Evolutionary conservation across 1,284 basidiomycete species (phyloP), one percentile per base, ranked within the genome.

Genomic region (Cutaneotrichosporon cyanovorans): DNA sequence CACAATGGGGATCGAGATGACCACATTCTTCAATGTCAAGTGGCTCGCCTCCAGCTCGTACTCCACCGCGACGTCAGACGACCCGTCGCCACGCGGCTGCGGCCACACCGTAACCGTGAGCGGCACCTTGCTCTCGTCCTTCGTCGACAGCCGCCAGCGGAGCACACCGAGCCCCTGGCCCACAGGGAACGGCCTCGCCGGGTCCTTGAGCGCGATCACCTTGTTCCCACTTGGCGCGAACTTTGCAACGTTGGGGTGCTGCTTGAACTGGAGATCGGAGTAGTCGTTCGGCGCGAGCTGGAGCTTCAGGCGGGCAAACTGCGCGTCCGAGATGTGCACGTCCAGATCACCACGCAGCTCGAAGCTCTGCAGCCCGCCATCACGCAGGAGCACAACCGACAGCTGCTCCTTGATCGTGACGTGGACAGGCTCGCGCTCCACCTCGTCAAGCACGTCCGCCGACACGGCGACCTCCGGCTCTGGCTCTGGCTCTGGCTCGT

Each of bases 101-200:
- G 92, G 92, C 93, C 93, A 97, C 71, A 87, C 92, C 62, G 90
- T 96, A 69, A 97, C 90, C 87, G 86, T 87, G 48, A 98, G 72
- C 2, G 93, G 93, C 18, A 95, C 82, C 53, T 85, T 80, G 50
- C 81, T 86, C 75, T 97, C 93, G 69, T 97, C 93, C 62, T 85
- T 90, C 22, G 86, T 85, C 1, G 81, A 77, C 71, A 93, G 84
- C 58, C 91, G 77, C 93, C 93, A 98, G 69, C 89, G 89, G 58
- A 98, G 74, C 12, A 96, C 89, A 16, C 85, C 85, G 32, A 97
- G 75, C 0, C 74, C 74, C 68, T 93, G 89, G 22, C 84, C 83
- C 45, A 96, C 82, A 0, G 90, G 93, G 80, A 96, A 96, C 9
- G 81, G 75, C 56, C 83, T 78, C 41, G 81, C 78, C 2, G 84